Evolutionary conservation across 2,329 filamentous ascomycete species (phyloP), one percentile per base, ranked within the genome.

Genomic region (Phyllosticta ampelicida): DNA sequence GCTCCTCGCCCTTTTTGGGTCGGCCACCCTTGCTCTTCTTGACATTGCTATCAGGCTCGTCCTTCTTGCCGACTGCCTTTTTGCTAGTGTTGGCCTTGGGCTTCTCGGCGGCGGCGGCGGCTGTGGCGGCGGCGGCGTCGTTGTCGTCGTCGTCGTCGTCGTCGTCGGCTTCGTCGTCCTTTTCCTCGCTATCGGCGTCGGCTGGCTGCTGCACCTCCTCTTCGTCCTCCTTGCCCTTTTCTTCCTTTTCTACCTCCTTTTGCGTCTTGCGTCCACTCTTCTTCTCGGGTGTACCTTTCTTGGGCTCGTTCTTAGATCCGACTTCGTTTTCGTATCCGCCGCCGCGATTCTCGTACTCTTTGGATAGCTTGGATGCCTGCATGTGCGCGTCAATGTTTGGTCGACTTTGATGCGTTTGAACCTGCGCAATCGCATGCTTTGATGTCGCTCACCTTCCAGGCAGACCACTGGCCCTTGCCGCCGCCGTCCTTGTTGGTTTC

Each of bases 391-490:
- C n/a, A 13, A 13, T 26, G 11, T 26, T 26, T 26, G 36, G n/a
- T 1, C 6, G n/a, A 16, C n/a, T 20, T 20, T 28, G 19, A 48
- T 29, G 16, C 9, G 4, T 18, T 18, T 3, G n/a, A 10, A 10
- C 8, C 11, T n/a, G 36, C 36, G 36, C 36, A 8, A 13, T 44
- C 5, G 16, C 16, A 44, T n/a, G 16, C 8, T 10, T 3, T 16
- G n/a, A 5, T 18, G 6, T 4, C 10, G n/a, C 48, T 13, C 49
- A 72, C 74, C 69, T 77, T 77, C 75, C 75, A 77, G 50, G 74
- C 75, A 54, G 72, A 73, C 75, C 73, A 74, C 63, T 76, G 68
- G 3, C 74, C 74, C 62, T 76, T 75, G n/a, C 75, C 75, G 29
- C 70, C 62, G 10, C 75, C 74, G 62, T 75, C 73, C 61, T 76